Base-by-base conservation (phyloP, 345 rosid species). In the Brassica rapa region DNA sequence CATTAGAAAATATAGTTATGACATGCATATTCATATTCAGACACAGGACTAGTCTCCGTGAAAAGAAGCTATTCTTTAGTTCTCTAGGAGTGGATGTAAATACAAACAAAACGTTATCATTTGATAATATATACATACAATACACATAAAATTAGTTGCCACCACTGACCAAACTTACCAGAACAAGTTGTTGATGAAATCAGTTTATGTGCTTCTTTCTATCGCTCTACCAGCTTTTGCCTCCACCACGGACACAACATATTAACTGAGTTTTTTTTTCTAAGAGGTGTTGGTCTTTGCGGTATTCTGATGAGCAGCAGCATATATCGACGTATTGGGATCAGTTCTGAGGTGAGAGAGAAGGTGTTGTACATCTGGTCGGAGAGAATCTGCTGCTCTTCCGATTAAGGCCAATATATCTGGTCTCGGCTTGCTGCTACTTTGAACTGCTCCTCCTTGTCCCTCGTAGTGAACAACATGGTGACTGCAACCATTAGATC, bases 381-480 rank as follows among this genome's bases (percentile, higher is more conserved):
- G 88, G 24, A 93, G 86, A 82, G 70, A 87, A 79, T 96, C 98
- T 3, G 86, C 88, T 59, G 85, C 91, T 80, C 84, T 84, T 60
- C 96, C 91, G 29, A 83, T 85, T 33, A 93, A 85, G 15, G 74
- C 87, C 80, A 96, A 87, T 30, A 96, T 87, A 70, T 93, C 96
- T 1, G 88, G 84, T 76, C 96, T 82, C 29, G 96, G 96, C 81
- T 88, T 93, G 93, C 97, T 93, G 86, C 78, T 90, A 30, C 86
- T 69, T 83, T 96, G 98, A 12, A 96, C 97, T 9, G 97, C 96
- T 55, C 96, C 97, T 62, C 93, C 97, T 70, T 93, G 94, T 39
- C 94, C 99, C 85, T 93, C 98, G 24, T 87, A 96, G 80, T 96
- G 98, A 86, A 96, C 81, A 4, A 89, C 85, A 59, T 96, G 98